These are phyloP conservation scores for Hepatocystis sp. DNA, from an alignment of 169 alveolate genomes.

Conservation along the genomic window DNA sequence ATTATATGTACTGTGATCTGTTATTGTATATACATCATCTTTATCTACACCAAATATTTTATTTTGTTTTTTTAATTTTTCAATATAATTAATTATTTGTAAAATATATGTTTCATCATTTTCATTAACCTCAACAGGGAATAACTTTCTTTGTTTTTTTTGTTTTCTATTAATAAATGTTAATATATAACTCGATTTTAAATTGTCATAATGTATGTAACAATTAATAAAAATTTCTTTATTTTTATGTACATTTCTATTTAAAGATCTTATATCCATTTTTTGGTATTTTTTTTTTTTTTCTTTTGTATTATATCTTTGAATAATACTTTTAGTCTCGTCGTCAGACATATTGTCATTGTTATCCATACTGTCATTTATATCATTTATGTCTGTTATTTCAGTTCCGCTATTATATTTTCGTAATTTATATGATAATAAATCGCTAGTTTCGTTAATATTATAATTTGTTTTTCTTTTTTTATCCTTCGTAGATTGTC, in stretches of 20 bases:
- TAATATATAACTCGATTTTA: constrained; percentile 53
- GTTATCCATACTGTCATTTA: too few species aligned
- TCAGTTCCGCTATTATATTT: not conserved
- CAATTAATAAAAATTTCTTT: constrained; percentile 64
- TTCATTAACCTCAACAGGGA: constrained; percentile 69
- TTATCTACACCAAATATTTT: constrained; percentile 39
- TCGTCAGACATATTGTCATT: too few species aligned
- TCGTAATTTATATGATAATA: not conserved
- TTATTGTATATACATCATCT: not conserved
- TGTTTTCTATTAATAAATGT: constrained; percentile 74
- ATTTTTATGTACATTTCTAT: constrained; percentile 66
- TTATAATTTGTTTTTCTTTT: constrained; percentile 34
- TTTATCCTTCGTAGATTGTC: constrained; percentile 36
- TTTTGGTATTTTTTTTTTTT: constrained; percentile 70
- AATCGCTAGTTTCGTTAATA: too few species aligned
- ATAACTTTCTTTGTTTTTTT: constrained; percentile 68
- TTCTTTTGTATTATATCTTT: constrained; percentile 20
- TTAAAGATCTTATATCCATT: constrained; percentile 60
- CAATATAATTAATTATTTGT: constrained; percentile 64
- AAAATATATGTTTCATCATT: constrained; percentile 57
- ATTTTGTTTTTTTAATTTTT: constrained; percentile 40
- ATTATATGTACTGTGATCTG: not conserved
- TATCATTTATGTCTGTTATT: too few species aligned
- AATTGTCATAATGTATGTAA: constrained; percentile 69
- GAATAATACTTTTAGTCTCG: too few species aligned